Evolutionary conservation across 1,139 yeast genomes (phyloP), one percentile per base, ranked within the genome.

Genomic region (Trichomonascaceae sp.): DNA sequence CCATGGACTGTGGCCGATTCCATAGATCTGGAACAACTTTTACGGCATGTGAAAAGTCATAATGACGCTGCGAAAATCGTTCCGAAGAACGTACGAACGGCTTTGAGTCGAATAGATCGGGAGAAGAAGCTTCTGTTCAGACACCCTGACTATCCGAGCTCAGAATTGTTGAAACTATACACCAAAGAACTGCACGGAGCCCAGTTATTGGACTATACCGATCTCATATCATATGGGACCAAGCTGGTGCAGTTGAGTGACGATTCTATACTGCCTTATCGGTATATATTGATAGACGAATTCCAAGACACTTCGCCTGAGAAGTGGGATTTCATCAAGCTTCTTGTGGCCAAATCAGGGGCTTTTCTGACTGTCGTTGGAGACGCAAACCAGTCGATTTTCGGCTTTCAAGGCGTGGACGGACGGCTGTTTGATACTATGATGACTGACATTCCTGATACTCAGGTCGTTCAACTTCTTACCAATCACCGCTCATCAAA

Each of bases 381-480:
- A 0, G 99, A 93, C 64, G 96, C 96, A 0, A 96, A 91, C 68
- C 98, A 93, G 68, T 84, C 96, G 63, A 93, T 93, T 22, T 93
- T 90, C 66, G 88, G 85, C 1, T 91, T 91, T 61, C 76, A 97
- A 56, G 85, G 87, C 60, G 97, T 97, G 0, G 82, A 83, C 47
- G 74, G 84, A 0, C 71, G 74, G 12, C 87, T 87, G 61, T 89
- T 91, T 62, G 71, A 71, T 36, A 74, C 74, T 13, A 85, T 91
- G 93, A 68, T 69, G 41, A 63, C 68, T 0, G 70, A 76, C 53
- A 84, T 81, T 58, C 70, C 71, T 0, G 55, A 66, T 10, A 63
- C 68, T 1, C 59, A 68, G 7, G 68, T 69, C 10, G 73, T 84
- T 1, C 69, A 77, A 3, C 73, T 93, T 55, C 74, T 75, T 20